A percentile compares a stretch with the other conserved stretches of the same genome.
phyloP scores from a whole-genome alignment of 2,329 filamentous ascomycete genomes.

The Conoideocrella luteorostrata region DNA sequence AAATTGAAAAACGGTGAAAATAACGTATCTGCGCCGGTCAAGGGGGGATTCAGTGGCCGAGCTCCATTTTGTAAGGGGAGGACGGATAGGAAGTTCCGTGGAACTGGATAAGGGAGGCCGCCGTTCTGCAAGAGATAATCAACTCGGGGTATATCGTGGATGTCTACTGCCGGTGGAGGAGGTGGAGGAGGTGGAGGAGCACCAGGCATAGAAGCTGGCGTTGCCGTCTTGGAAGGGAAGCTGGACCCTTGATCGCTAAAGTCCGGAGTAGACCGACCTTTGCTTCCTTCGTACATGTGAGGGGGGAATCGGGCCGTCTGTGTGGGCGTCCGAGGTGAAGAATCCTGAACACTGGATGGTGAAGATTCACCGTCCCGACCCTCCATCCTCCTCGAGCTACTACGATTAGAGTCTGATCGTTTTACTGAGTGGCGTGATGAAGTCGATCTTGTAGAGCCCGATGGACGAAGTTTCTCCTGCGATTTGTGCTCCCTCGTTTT shows the following conservation, averaged over 20 bases:
- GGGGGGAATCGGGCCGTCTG: constrained; percentile 46
- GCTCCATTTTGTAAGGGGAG: constrained; percentile 51
- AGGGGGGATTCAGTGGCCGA: constrained; percentile 56
- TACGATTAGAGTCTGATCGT: constrained; percentile 33
- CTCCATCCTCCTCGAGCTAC: constrained; percentile 28
- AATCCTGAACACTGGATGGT: constrained; percentile 43
- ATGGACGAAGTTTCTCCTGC: constrained; percentile 29
- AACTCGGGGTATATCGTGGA: constrained; percentile 70
- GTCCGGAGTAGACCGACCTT: constrained; percentile 30
- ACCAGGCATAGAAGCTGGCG: constrained; percentile 25
- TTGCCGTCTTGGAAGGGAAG: constrained; percentile 32
- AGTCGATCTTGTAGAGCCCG: constrained; percentile 28
- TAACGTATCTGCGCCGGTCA: constrained; percentile 62
- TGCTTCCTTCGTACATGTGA: constrained; percentile 31
- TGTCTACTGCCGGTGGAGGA: constrained; percentile 67
- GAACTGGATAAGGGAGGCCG: constrained; percentile 64
- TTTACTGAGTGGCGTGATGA: constrained; percentile 27
- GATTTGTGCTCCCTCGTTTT: constrained; percentile 29
- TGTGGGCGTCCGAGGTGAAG: constrained; percentile 56
- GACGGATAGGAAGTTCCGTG: constrained; percentile 65
- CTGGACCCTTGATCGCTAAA: constrained; percentile 25
- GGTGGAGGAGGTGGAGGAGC: constrained; percentile 43
- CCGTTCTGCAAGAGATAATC: constrained; percentile 91
- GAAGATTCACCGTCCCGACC: constrained; percentile 36
- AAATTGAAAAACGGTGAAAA: constrained; percentile 80